These are phyloP conservation scores for Boletus insuetus DNA, from an alignment of 768 basidiomycete genomes.

Conservation along the genomic window DNA sequence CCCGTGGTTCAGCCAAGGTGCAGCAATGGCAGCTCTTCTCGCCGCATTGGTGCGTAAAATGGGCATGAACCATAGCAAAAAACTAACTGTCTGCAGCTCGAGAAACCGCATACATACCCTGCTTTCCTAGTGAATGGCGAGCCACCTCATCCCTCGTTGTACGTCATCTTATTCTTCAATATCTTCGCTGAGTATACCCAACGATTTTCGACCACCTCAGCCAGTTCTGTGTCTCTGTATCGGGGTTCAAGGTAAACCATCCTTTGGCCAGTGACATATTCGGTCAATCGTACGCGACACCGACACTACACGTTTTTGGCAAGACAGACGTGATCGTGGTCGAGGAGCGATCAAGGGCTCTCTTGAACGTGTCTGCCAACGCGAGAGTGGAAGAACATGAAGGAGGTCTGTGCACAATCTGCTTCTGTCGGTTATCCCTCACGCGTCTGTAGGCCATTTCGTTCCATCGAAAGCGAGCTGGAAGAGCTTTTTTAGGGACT, in stretches of 20 bases:
- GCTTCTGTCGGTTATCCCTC: neutral
- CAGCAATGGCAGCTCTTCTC: slow-evolving; percentile 68
- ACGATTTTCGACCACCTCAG: slow-evolving; percentile 32
- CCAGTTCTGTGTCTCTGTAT: slow-evolving; percentile 70
- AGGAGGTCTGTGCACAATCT: slow-evolving; percentile 56
- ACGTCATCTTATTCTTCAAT: slow-evolving; percentile 19
- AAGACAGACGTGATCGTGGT: slow-evolving; percentile 71
- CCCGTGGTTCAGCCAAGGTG: slow-evolving; percentile 59
- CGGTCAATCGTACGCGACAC: slow-evolving; percentile 55
- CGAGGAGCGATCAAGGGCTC: slow-evolving; percentile 59
- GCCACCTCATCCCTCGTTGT: slow-evolving; percentile 76
- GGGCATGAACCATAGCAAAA: neutral
- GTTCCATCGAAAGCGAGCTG: slow-evolving; percentile 76
- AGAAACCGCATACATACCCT: slow-evolving; percentile 50
- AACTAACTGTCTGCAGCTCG: slow-evolving; percentile 39
- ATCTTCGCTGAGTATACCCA: neutral
- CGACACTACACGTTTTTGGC: slow-evolving; percentile 78
- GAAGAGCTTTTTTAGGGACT: slow-evolving; percentile 72
- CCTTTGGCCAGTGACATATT: slow-evolving; percentile 51
- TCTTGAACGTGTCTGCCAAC: slow-evolving; percentile 54
- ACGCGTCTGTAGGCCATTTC: slow-evolving; percentile 61
- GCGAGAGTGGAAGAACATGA: slow-evolving; percentile 72
- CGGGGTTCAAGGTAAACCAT: slow-evolving; percentile 59
- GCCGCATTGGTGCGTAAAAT: slow-evolving; percentile 58
- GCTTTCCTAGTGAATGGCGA: slow-evolving; percentile 62